phyloP scores from a whole-genome alignment of 1,284 basidiomycete genomes.

The Neolentinus lepideus region DNA sequence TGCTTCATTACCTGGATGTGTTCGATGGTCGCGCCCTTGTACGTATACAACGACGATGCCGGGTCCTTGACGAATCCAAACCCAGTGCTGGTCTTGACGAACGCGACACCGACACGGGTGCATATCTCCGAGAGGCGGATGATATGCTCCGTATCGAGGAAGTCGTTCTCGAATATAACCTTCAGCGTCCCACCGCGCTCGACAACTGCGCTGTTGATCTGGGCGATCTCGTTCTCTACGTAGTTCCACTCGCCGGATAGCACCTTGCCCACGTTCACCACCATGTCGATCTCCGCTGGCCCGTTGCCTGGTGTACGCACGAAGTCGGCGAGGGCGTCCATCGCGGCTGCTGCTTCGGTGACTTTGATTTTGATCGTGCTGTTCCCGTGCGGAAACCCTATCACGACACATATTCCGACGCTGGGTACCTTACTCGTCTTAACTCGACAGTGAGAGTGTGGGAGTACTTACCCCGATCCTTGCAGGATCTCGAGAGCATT shows the following conservation, averaged over 20 bases:
- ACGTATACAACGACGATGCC: background rate
- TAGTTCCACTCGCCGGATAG: background rate
- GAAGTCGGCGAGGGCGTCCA: background rate
- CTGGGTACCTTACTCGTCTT: background rate
- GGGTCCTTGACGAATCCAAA: background rate
- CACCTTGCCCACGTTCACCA: background rate
- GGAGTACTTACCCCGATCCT: background rate
- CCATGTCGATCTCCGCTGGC: conserved; percentile 1
- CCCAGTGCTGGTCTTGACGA: background rate
- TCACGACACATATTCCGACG: conserved; percentile 1
- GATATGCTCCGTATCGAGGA: background rate
- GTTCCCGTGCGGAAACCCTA: conserved; percentile 1
- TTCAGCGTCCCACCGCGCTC: background rate
- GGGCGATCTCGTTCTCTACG: conserved; percentile 1
- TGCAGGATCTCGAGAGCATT: background rate
- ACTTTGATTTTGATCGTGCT: background rate
- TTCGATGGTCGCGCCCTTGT: background rate
- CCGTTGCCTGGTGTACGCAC: background rate
- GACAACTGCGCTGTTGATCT: background rate
- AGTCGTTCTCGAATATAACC: conserved; percentile 1
- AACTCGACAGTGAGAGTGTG: background rate
- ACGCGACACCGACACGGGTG: background rate
- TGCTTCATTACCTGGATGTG: conserved; percentile 1
- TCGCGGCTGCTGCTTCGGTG: background rate
- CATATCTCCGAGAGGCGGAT: background rate